These are phyloP conservation scores for Licmophora abbreviata DNA, from an alignment of 108 stramenopile genomes.

Conservation along the genomic window DNA sequence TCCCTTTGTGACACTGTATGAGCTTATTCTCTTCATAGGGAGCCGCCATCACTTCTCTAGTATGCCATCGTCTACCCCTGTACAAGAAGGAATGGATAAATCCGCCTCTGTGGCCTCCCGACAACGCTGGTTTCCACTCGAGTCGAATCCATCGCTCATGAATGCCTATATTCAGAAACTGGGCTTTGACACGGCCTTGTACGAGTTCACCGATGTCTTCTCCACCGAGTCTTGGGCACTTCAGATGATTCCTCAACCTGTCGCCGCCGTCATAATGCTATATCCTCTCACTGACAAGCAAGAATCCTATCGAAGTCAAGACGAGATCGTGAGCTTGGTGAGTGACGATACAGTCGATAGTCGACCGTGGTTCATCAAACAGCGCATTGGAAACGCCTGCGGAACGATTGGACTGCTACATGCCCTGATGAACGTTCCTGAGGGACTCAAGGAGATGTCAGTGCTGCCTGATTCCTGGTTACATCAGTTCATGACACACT, in stretches of 20 bases:
- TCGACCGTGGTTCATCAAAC: slow-evolving; percentile 59
- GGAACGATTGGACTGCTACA: slow-evolving; percentile 78
- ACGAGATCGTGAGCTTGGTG: slow-evolving; percentile 5
- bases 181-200: slow-evolving; percentile 57
- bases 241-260: slow-evolving; percentile 69
- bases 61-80: too few relatives aligned
- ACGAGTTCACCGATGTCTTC: slow-evolving; percentile 68
- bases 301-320: slow-evolving; percentile 7
- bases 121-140: slow-evolving; percentile 57
- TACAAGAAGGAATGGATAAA: too few relatives aligned
- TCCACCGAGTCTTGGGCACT: slow-evolving; percentile 74
- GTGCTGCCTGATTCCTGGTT: slow-evolving; percentile 48
- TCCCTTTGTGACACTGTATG: too few relatives aligned
- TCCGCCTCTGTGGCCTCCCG: too few relatives aligned
- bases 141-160: slow-evolving; percentile 81
- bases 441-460: slow-evolving; percentile 11
- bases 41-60: too few relatives aligned
- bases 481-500: slow-evolving; percentile 27
- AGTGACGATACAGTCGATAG: slow-evolving; percentile 1
- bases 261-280: slow-evolving; percentile 53
- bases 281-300: slow-evolving; percentile 53
- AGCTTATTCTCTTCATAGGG: too few relatives aligned
- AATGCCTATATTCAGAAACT: slow-evolving; percentile 70
- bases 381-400: slow-evolving; percentile 78
- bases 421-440: slow-evolving; percentile 44